Base-by-base conservation (phyloP, 208 protist species). In the Acanthamoeba castellanii region DNA sequence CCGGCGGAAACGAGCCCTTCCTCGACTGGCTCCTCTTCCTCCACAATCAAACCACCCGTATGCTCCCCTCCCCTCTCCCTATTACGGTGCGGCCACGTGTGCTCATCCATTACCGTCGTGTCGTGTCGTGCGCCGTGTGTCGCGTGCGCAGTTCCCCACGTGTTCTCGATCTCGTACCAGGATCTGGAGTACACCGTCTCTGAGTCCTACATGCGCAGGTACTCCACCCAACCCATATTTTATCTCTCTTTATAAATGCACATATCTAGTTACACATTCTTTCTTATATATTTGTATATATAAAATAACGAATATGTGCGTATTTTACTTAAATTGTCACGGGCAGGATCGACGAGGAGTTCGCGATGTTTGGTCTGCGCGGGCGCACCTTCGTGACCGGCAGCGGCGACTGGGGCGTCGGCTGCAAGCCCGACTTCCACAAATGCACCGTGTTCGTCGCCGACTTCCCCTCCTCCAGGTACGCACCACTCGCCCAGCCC, bases 91-190 rank as follows among this genome's bases (percentile, higher is more conserved):
- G 13, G 13, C 11, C 27, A 37, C 11, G n/a, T 42, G 70, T 34
- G 20, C 30, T 78, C 13, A 42, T 42, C 13, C 34, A 14, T 34
- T n/a, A 7, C 20, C 34, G 4, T 45, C 8, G 3, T 42, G 20
- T 18, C 70, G 3, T 20, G 34, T 42, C 6, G 11, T n/a, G n/a
- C n/a, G n/a, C 30, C 70, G 70, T n/a, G 7, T 34, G 30, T 72
- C n/a, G 64, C 30, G 20, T 72, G 64, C 70, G 22, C 59, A 78
- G 70, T 78, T 3, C 70, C 70, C 11, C 70, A 78, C 30, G 70
- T 78, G n/a, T 78, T 78, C 30, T 78, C 70, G n/a, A 78, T 78
- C 70, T 78, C 70, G 11, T 78, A 78, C 42, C 70, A 78, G 70
- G 70, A 78, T 18, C 70, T 78, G 16, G 70, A 78, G 70, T 78